A percentile compares a stretch with the other conserved stretches of the same genome.
Conservation (phyloP, 2,329 filamentous ascomycete species). For the Xylogone sp. region DNA sequence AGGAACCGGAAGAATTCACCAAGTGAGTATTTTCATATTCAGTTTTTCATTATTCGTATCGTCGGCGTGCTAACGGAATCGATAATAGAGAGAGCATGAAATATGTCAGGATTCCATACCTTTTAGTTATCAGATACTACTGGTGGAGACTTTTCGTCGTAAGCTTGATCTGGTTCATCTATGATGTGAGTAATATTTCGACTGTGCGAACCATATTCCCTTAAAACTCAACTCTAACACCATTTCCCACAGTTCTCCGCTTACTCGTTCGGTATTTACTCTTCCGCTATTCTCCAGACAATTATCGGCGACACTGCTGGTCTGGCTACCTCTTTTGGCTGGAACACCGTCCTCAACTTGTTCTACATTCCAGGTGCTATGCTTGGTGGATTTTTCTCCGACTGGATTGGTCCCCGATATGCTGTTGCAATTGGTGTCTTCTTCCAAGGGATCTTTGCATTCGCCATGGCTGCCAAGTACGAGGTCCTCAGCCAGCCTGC, state of each 20-base stretch:
- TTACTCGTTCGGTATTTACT: conserved; percentile 86
- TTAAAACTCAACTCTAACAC: conserved; percentile 11
- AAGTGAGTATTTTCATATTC: conserved; percentile 13
- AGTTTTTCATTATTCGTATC: background rate
- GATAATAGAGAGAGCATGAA: conserved; percentile 29
- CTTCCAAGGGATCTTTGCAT: conserved; percentile 74
- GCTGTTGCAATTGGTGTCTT: conserved; percentile 68
- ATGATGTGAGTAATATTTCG: conserved; percentile 49
- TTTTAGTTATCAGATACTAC: conserved; percentile 61
- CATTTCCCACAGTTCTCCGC: conserved; percentile 57
- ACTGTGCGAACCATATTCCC: background rate
- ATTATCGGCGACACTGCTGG: conserved; percentile 56
- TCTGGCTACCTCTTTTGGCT: conserved; percentile 77
- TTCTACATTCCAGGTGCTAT: conserved; percentile 86
- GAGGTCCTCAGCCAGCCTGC: conserved; percentile 58
- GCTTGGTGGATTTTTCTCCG: conserved; percentile 70
- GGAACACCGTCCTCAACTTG: conserved; percentile 83
- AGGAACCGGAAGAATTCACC: conserved; percentile 76
- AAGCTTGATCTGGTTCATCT: conserved; percentile 79
- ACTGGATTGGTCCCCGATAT: conserved; percentile 74
- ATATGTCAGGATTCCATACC: conserved; percentile 49
- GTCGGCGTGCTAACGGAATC: background rate
- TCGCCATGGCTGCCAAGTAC: conserved; percentile 85
- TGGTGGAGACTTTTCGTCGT: conserved; percentile 69
- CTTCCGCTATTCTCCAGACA: conserved; percentile 66